Evolutionary conservation across 1,284 basidiomycete species (phyloP).

Genomic region (Heterobasidion parviporum): DNA sequence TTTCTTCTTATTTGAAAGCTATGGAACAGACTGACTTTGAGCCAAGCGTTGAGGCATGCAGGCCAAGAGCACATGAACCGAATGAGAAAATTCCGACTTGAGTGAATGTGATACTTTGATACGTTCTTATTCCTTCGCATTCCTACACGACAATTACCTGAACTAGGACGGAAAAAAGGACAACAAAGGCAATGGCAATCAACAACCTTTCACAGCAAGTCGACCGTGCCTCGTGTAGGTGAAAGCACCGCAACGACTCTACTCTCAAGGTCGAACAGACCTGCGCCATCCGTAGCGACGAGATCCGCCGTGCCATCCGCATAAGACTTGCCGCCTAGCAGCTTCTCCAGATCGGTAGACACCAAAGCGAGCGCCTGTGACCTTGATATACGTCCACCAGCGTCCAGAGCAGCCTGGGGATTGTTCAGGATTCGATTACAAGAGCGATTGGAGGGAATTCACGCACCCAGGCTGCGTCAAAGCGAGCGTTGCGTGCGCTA

Average conservation of each 20-base stretch:
- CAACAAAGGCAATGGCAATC: background rate
- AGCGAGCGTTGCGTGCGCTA: slow-evolving; percentile 52
- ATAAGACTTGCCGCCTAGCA: slow-evolving; percentile 45
- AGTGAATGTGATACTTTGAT: too few species aligned
- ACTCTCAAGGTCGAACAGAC: slow-evolving; percentile 45
- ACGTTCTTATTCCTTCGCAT: too few species aligned
- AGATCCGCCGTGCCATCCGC: slow-evolving; percentile 33
- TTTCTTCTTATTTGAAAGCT: too few species aligned
- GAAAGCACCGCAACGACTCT: slow-evolving; percentile 54
- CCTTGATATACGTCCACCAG: slow-evolving; percentile 33
- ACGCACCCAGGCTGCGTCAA: slow-evolving; percentile 50
- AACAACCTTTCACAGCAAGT: slow-evolving; percentile 23
- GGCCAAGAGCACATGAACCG: too few species aligned
- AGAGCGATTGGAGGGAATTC: background rate
- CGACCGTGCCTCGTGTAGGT: slow-evolving; percentile 28
- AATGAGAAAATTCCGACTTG: too few species aligned
- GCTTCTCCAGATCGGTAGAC: slow-evolving; percentile 53
- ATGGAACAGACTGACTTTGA: too few species aligned
- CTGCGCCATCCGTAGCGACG: slow-evolving; percentile 57
- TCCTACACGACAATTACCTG: background rate
- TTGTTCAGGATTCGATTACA: background rate
- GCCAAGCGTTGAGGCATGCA: too few species aligned
- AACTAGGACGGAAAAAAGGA: background rate
- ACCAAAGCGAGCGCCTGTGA: slow-evolving; percentile 43
- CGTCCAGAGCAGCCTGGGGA: slow-evolving; percentile 21